These are phyloP conservation scores for Hymenochaete sp. DNA, from an alignment of 1,284 basidiomycete species.

Conservation along the genomic window DNA sequence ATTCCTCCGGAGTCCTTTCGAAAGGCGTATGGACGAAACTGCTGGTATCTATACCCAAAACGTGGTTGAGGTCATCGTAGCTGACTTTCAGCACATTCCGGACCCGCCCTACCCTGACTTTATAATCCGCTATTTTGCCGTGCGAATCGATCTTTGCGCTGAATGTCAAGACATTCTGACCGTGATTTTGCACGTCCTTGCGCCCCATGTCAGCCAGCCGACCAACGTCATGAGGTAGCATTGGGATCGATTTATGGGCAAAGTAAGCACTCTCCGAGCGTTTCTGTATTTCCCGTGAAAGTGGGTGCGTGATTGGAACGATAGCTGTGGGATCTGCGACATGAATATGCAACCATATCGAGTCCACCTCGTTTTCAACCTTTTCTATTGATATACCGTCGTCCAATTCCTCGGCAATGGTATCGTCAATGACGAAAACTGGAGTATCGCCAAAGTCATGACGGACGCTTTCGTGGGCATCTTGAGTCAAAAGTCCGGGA, in stretches of 20 bases:
- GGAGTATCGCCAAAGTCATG: conserved; percentile 80
- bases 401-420: conserved; percentile 80
- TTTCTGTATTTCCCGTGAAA: conserved; percentile 49
- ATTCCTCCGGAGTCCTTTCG: neutral
- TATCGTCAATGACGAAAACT: conserved; percentile 88
- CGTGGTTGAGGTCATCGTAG: conserved; percentile 64
- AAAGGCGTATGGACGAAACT: conserved; percentile 9
- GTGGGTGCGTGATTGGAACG: conserved; percentile 60
- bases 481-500: conserved; percentile 30
- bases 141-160: conserved; percentile 59
- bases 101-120: conserved; percentile 65
- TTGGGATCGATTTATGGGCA: conserved; percentile 53
- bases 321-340: conserved; percentile 87
- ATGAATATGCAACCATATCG: conserved; percentile 84
- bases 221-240: conserved; percentile 48
- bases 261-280: conserved; percentile 54
- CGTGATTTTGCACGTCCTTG: conserved; percentile 44
- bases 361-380: conserved; percentile 46
- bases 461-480: conserved; percentile 58
- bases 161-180: conserved; percentile 67
- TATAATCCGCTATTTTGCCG: conserved; percentile 66
- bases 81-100: conserved; percentile 58
- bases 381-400: conserved; percentile 85
- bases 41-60: conserved; percentile 32
- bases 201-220: conserved; percentile 41